A percentile compares a stretch with the other conserved stretches of the same genome.
Evolutionary conservation across 202 grass and related monocot genomes (phyloP).

Genomic region (Panicum hallii): DNA sequence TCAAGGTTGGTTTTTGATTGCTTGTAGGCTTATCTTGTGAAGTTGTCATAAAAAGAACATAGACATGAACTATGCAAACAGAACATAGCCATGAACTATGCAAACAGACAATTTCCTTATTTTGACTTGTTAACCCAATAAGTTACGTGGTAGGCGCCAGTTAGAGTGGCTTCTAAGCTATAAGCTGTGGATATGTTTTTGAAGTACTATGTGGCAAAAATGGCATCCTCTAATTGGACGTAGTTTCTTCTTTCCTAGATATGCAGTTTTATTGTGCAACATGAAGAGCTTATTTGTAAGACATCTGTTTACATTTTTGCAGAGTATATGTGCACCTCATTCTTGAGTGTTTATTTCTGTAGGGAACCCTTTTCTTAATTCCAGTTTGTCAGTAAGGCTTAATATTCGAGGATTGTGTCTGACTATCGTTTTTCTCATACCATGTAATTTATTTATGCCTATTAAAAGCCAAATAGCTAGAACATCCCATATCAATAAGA

Average conservation of each 20-base stretch:
- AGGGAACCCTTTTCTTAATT: neutral
- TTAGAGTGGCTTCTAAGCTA: conserved; percentile 19
- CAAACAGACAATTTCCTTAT: neutral
- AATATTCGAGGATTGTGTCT: conserved; percentile 14
- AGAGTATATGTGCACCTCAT: neutral
- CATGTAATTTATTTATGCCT: conserved; percentile 18
- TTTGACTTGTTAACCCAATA: conserved; percentile 6
- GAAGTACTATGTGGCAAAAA: neutral
- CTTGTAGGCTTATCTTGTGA: neutral
- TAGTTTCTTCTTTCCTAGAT: conserved; percentile 2
- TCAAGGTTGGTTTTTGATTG: neutral
- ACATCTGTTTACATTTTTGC: neutral
- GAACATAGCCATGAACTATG: no score
- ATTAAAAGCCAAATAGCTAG: conserved; percentile 15
- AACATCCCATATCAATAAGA: conserved; percentile 1
- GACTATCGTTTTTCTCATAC: neutral
- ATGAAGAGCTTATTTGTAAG: conserved; percentile 1
- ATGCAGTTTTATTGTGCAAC: neutral
- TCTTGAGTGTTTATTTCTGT: conserved; percentile 11
- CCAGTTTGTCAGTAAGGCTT: neutral
- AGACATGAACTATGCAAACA: conserved; percentile 1
- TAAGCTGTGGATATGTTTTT: neutral
- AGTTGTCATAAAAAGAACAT: neutral
- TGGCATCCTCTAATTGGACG: neutral
- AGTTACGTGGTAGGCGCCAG: neutral